Percentiles rank a stretch among this genome's conserved stretches.
Evolutionary conservation across 768 basidiomycete species (phyloP).

Genomic region (Russula abietina): DNA sequence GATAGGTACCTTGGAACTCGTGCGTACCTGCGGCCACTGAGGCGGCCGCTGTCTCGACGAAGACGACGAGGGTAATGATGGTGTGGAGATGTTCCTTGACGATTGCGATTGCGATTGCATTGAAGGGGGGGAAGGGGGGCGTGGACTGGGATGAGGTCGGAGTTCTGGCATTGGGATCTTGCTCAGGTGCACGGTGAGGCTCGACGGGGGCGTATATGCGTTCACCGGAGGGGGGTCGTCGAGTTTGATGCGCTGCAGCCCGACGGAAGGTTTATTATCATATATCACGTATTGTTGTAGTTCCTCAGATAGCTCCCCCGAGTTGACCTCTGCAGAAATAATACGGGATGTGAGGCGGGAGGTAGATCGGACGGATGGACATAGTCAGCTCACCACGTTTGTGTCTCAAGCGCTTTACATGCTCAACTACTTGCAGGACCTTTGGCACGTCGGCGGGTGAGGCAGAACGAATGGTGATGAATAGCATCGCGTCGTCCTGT

Average conservation of each 20-base stretch:
- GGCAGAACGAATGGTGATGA: conserved; percentile 64
- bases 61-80: not conserved
- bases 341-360: not conserved
- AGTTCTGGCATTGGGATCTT: conserved; percentile 87
- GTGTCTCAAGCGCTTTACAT: conserved; percentile 68
- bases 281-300: conserved; percentile 74
- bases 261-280: conserved; percentile 39
- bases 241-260: conserved; percentile 62
- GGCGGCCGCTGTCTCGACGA: not conserved
- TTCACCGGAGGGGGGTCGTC: conserved; percentile 40
- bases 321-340: conserved; percentile 1
- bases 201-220: conserved; percentile 58
- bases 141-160: conserved; percentile 42
- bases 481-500: conserved; percentile 77
- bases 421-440: conserved; percentile 73
- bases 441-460: conserved; percentile 63
- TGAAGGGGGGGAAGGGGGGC: conserved; percentile 23
- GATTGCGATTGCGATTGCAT: not conserved
- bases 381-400: conserved; percentile 49
- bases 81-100: not conserved
- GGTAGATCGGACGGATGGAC: too few species aligned
- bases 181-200: conserved; percentile 68
- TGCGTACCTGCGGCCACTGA: not conserved
- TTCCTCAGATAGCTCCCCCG: conserved; percentile 47
- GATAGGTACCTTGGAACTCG: not conserved